A percentile compares a stretch with the other conserved stretches of the same genome.
phyloP scores from a whole-genome alignment of 2,329 filamentous ascomycete genomes.

The Trichoderma koningiopsis region DNA sequence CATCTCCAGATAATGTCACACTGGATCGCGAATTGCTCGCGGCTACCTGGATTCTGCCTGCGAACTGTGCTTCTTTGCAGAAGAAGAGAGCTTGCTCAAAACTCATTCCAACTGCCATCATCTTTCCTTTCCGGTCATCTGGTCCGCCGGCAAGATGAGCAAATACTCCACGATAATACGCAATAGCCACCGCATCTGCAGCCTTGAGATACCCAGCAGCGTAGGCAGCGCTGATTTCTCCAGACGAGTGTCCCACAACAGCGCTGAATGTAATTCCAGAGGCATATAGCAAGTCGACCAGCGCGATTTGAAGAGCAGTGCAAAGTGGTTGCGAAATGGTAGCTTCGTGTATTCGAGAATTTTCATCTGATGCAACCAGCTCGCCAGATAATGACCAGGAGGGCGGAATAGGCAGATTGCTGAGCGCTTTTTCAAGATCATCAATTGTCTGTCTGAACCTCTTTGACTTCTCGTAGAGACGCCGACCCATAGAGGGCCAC shows the following conservation, averaged over 20 bases:
- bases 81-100: neutral
- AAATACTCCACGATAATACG: neutral
- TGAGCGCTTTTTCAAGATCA: neutral
- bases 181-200: neutral
- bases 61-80: neutral
- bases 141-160: neutral
- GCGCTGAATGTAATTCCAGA: neutral
- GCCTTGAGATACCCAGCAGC: neutral
- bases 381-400: neutral
- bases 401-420: too few relatives aligned
- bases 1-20: conserved; percentile 37
- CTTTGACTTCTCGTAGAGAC: conserved; percentile 25
- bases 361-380: neutral
- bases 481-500: conserved; percentile 25
- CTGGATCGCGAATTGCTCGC: conserved; percentile 31
- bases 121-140: neutral
- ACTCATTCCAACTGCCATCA: neutral
- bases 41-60: conserved; percentile 29
- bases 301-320: conserved; percentile 4
- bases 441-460: neutral
- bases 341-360: neutral
- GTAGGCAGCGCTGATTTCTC: neutral
- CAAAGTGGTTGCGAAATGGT: conserved; percentile 1
- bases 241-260: neutral
- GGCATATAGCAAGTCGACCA: neutral